phyloP scores from a whole-genome alignment of 2,329 filamentous ascomycete species.

The Botrytis squamosa region DNA sequence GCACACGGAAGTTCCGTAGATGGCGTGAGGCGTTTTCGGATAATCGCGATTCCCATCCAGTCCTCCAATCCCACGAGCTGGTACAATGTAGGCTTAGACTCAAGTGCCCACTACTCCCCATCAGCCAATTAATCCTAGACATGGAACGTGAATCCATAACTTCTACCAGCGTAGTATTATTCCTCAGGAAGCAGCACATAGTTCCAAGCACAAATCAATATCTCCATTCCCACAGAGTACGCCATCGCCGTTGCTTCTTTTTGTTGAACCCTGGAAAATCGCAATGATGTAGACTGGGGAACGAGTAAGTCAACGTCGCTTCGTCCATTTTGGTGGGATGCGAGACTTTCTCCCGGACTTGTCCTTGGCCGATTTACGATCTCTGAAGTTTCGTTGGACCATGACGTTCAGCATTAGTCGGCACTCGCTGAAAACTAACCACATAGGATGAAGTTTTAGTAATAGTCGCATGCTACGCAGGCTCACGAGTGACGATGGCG shows the following conservation, averaged over 20 bases:
- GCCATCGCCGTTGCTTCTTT: neutral
- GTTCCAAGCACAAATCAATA: conserved; percentile 10
- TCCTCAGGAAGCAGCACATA: neutral
- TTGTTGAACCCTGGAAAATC: neutral
- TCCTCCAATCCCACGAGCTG: neutral
- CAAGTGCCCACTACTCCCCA: neutral
- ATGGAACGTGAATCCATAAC: neutral
- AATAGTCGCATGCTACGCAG: neutral
- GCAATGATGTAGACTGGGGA: conserved; percentile 3
- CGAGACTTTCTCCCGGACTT: neutral
- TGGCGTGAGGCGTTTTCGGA: conserved; percentile 9
- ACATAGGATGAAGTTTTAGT: neutral
- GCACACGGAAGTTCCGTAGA: neutral
- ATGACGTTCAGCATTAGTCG: neutral
- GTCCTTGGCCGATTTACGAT: conserved; percentile 7
- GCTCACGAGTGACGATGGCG: neutral
- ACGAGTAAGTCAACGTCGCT: neutral
- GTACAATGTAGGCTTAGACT: neutral
- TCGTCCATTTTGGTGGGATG: neutral
- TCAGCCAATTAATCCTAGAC: neutral
- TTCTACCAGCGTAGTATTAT: neutral
- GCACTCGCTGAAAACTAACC: neutral
- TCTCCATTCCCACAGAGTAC: neutral
- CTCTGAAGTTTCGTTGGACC: neutral
- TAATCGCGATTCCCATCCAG: conserved; percentile 1